Evolutionary conservation across 352 stramenopile species (phyloP).

Genomic region (Phytophthora agathidicida): DNA sequence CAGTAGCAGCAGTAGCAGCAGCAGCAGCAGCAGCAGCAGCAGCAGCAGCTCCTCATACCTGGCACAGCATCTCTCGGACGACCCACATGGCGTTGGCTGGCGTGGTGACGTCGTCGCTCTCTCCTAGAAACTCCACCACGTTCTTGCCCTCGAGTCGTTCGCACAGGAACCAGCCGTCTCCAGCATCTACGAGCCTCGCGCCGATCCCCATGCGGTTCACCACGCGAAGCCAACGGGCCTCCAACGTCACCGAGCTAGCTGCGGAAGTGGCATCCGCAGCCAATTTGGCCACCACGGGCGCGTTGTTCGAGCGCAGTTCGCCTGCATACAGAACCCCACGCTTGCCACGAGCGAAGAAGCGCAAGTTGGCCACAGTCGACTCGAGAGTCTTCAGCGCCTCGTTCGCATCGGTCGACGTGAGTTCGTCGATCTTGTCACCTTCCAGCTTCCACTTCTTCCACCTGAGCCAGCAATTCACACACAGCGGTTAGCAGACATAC

Average conservation of each 20-base stretch:
- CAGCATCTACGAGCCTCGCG: conserved; percentile 44
- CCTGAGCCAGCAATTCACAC: conserved; percentile 31
- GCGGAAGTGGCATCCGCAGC: conserved; percentile 30
- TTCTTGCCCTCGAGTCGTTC: conserved; percentile 64
- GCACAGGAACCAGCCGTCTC: conserved; percentile 63
- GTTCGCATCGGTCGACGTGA: conserved; percentile 38
- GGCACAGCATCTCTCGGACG: conserved; percentile 67
- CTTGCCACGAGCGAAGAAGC: conserved; percentile 74
- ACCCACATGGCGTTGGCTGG: conserved; percentile 51
- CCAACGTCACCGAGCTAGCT: conserved; percentile 48
- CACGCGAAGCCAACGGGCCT: conserved; percentile 61
- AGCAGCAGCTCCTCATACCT: too few relatives aligned
- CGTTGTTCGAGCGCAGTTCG: conserved; percentile 18
- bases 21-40: too few relatives aligned
- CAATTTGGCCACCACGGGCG: conserved; percentile 61
- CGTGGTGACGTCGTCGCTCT: conserved; percentile 28
- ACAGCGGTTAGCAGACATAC: not conserved
- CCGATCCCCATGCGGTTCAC: conserved; percentile 73
- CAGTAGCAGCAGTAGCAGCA: too few relatives aligned
- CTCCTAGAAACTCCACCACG: conserved; percentile 63
- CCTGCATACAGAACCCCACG: conserved; percentile 65
- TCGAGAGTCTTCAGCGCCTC: conserved; percentile 29
- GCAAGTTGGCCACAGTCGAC: conserved; percentile 34
- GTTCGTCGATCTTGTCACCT: conserved; percentile 54
- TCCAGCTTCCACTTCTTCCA: conserved; percentile 75